A percentile compares a stretch with the other conserved stretches of the same genome.
Conservation (phyloP, 345 rosid species). For the Hibiscus mutabilis region DNA sequence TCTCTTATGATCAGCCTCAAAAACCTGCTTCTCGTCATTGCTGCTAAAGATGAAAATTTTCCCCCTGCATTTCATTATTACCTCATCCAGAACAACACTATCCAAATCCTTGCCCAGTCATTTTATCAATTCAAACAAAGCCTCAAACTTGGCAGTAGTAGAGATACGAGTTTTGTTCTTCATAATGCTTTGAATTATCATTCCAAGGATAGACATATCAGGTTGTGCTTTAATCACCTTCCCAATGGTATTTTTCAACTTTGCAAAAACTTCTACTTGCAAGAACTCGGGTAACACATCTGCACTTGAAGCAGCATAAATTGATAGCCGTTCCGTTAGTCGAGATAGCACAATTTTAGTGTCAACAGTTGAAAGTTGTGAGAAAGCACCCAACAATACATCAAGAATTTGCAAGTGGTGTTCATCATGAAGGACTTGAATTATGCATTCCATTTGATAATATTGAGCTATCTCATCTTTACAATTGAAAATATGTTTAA, state of each 20-base stretch:
- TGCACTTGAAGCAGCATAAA: constrained; percentile 79
- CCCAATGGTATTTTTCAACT: constrained; percentile 91
- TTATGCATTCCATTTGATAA: constrained; percentile 93
- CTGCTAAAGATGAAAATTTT: too few relatives aligned
- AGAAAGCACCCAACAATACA: constrained; percentile 79
- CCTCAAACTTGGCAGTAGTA: constrained; percentile 88
- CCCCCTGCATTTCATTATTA: too few relatives aligned
- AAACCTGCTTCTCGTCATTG: too few relatives aligned
- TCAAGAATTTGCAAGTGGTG: constrained; percentile 98
- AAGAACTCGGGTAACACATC: constrained; percentile 92
- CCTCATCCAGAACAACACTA: constrained; percentile 57
- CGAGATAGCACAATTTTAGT: constrained; percentile 93
- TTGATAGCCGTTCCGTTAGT: constrained; percentile 97
- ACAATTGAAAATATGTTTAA: constrained; percentile 75
- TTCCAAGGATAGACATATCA: constrained; percentile 84
- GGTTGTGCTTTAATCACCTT: constrained; percentile 95
- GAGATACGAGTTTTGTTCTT: constrained; percentile 76
- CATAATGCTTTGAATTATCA: constrained; percentile 90
- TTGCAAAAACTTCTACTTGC: constrained; percentile 98
- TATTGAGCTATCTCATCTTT: constrained; percentile 92
- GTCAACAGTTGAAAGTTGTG: constrained; percentile 96
- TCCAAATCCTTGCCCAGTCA: constrained; percentile 92
- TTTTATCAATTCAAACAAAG: constrained; percentile 78
- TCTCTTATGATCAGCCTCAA: too few relatives aligned
- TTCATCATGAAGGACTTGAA: constrained; percentile 98